A percentile compares a stretch with the other conserved stretches of the same genome.
Conservation (phyloP, 345 rosid species). For the Populus simonii region DNA sequence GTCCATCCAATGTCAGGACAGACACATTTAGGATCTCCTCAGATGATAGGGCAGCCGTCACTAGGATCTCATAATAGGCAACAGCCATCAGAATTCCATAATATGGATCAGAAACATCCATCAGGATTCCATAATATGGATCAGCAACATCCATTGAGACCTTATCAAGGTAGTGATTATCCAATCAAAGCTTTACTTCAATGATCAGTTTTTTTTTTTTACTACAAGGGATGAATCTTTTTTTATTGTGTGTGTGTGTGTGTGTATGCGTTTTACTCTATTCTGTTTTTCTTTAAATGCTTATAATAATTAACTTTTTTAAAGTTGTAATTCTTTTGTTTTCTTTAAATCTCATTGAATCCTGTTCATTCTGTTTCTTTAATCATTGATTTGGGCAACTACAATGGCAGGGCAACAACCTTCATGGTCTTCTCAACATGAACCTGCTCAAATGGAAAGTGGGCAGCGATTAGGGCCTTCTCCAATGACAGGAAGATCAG, state of each 20-base stretch:
- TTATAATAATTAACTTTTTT: background rate
- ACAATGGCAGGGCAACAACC: background rate
- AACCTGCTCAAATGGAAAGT: slow-evolving; percentile 2
- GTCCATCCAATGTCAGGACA: slow-evolving; percentile 13
- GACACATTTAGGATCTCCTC: slow-evolving; percentile 12
- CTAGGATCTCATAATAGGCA: slow-evolving; percentile 1
- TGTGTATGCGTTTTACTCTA: too few species aligned
- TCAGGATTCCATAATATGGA: too few species aligned
- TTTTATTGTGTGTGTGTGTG: too few species aligned
- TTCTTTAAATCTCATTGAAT: background rate
- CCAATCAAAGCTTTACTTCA: background rate
- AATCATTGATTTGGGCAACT: background rate
- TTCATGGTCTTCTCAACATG: background rate
- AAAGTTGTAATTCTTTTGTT: background rate
- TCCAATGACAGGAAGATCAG: slow-evolving; percentile 6
- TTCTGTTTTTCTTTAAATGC: background rate
- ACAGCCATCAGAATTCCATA: slow-evolving; percentile 5
- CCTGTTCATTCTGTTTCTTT: background rate
- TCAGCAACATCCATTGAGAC: slow-evolving; percentile 23
- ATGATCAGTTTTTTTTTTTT: background rate
- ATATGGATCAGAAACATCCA: background rate
- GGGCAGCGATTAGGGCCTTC: background rate
- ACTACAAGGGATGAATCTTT: too few species aligned
- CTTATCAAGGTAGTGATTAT: slow-evolving; percentile 15
- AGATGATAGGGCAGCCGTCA: slow-evolving; percentile 18